These are phyloP conservation scores for Gossypium anomalum DNA, from an alignment of 345 rosid species.

Conservation along the genomic window DNA sequence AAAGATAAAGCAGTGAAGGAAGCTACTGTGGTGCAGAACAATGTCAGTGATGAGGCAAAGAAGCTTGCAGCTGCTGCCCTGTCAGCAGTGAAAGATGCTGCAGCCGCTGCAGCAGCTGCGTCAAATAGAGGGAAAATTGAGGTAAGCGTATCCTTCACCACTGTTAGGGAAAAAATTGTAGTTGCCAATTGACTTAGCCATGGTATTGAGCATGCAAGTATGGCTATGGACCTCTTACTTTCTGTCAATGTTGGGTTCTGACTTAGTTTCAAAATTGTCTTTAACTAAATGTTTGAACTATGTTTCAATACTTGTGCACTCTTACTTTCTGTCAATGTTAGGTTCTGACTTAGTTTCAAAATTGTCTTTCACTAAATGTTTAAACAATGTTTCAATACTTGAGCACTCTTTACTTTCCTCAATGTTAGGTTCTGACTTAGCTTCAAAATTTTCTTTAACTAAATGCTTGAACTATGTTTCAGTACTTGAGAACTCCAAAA, in stretches of 20 bases:
- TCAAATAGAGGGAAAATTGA: slow-evolving; percentile 65
- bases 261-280: neutral
- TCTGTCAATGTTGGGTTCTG: neutral
- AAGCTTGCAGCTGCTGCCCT: slow-evolving; percentile 83
- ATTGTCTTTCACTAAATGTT: slow-evolving; percentile 4
- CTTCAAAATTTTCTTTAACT: neutral
- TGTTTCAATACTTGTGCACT: neutral
- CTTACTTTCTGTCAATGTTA: slow-evolving; percentile 3
- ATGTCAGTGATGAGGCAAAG: slow-evolving; percentile 54
- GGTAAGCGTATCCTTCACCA: slow-evolving; percentile 35
- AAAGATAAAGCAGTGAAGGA: slow-evolving; percentile 22
- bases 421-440: neutral
- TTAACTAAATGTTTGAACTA: neutral
- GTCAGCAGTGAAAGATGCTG: slow-evolving; percentile 74
- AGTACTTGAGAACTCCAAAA: neutral
- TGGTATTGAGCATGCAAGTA: slow-evolving; percentile 3
- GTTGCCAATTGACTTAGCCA: neutral
- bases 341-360: neutral
- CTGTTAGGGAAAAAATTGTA: neutral
- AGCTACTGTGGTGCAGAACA: slow-evolving; percentile 25
- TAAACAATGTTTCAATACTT: neutral
- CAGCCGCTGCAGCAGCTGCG: slow-evolving; percentile 63
- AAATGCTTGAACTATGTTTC: neutral
- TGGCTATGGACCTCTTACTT: neutral
- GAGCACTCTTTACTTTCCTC: neutral